phyloP scores from a whole-genome alignment of 805 yeast species.

The Nematodospora valgi region DNA sequence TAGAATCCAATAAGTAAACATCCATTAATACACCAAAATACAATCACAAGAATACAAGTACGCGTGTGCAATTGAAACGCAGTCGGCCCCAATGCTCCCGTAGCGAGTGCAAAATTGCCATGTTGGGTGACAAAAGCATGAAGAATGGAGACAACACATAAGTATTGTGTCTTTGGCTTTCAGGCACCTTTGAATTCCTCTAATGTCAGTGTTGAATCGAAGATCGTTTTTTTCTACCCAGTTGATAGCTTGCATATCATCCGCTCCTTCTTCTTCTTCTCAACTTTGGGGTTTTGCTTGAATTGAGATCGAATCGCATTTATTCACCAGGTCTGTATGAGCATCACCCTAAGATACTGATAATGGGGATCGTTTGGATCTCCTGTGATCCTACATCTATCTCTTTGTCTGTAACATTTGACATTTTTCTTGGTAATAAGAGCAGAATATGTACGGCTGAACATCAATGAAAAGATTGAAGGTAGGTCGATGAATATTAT shows the following conservation, averaged over 20 bases:
- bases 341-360: too few relatives aligned
- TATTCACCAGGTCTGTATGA: too few relatives aligned
- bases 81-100: slow-evolving; percentile 36
- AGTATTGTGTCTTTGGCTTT: slow-evolving; percentile 15
- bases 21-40: slow-evolving; percentile 33
- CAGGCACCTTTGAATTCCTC: slow-evolving; percentile 29
- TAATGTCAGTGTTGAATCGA: slow-evolving; percentile 23
- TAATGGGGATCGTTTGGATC: too few relatives aligned
- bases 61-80: slow-evolving; percentile 30
- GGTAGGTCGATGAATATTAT: too few relatives aligned
- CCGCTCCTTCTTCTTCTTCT: background rate
- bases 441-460: too few relatives aligned
- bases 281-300: background rate
- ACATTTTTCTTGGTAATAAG: too few relatives aligned
- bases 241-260: slow-evolving; percentile 9
- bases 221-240: slow-evolving; percentile 22
- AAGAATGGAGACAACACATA: slow-evolving; percentile 20
- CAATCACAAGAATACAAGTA: slow-evolving; percentile 26
- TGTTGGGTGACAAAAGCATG: slow-evolving; percentile 28
- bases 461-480: too few relatives aligned
- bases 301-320: background rate
- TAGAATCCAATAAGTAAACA: slow-evolving; percentile 37
- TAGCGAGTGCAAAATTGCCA: slow-evolving; percentile 35
- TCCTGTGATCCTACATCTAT: too few relatives aligned
- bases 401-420: too few relatives aligned